phyloP scores from a whole-genome alignment of 2,329 filamentous ascomycete genomes.

The Aspergillus fischeri region DNA sequence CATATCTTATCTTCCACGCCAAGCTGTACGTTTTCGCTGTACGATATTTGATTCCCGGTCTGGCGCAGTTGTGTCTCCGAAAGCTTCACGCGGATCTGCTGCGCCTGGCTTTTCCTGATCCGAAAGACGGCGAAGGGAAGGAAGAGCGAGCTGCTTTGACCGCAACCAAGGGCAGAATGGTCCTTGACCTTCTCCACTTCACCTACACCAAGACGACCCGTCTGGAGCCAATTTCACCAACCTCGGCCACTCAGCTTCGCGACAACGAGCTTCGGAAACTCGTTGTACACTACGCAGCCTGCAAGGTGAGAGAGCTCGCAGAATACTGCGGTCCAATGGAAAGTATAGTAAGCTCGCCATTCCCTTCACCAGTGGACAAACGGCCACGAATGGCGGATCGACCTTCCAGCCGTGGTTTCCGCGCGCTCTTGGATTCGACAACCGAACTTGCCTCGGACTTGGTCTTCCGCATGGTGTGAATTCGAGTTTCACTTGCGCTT shows the following conservation, averaged over 20 bases:
- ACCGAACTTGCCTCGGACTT: slow-evolving; percentile 40
- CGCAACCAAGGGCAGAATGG: slow-evolving; percentile 28
- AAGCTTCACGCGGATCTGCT: slow-evolving; percentile 38
- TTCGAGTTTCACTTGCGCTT: slow-evolving; percentile 5
- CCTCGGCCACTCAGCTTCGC: slow-evolving; percentile 32
- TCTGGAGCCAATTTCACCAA: slow-evolving; percentile 35
- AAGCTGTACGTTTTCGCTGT: slow-evolving; percentile 43
- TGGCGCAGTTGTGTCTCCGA: slow-evolving; percentile 38
- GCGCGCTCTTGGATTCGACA: slow-evolving; percentile 33
- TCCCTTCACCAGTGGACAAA: slow-evolving; percentile 17
- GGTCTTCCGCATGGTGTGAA: slow-evolving; percentile 40
- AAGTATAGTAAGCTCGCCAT: slow-evolving; percentile 20
- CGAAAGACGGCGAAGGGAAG: slow-evolving; percentile 12
- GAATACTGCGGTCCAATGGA: slow-evolving; percentile 29
- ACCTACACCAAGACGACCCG: slow-evolving; percentile 38
- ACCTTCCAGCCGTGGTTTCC: slow-evolving; percentile 28
- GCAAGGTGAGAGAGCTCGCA: slow-evolving; percentile 37
- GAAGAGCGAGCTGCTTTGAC: slow-evolving; percentile 21
- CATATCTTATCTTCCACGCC: slow-evolving; percentile 42
- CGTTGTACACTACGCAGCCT: slow-evolving; percentile 39
- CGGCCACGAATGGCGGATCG: slow-evolving; percentile 3
- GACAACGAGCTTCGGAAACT: slow-evolving; percentile 40
- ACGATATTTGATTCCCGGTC: slow-evolving; percentile 37
- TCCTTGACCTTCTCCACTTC: slow-evolving; percentile 37
- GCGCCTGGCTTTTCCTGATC: slow-evolving; percentile 24